Base-by-base conservation (phyloP, 129 eudicot species). In the Pseudognaphalium luteoalbum region DNA sequence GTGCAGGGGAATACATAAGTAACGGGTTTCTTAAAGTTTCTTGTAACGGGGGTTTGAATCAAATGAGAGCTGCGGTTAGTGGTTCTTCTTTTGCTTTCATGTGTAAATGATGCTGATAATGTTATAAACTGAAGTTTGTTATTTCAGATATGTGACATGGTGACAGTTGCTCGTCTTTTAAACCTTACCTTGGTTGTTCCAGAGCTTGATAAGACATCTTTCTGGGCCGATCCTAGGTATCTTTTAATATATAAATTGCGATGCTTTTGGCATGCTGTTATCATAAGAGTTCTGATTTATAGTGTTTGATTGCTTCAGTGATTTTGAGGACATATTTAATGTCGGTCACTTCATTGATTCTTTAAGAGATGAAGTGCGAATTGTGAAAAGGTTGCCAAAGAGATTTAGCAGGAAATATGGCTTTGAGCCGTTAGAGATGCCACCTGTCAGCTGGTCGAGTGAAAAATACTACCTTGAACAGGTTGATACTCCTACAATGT, bases 151-250 rank as follows among this genome's bases (percentile, higher is more conserved):
- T 94, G 97, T 73, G 99, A 94, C 87, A 94, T 94, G 99, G 99
- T 94, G 79, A 81, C 96, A 22, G 86, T 94, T 78, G 97, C 97
- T 70, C 91, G 99, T 75, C 88, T 91, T 70, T 82, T 94, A 72
- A 94, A 94, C 65, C 97, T 94, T 59, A 94, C 99, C 28, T 83
- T 94, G 83, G 93, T 94, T 81, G 97, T 94, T 80, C 99, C 99
- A 16, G 95, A 94, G 81, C 99, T 94, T 73, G 99, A 94, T 61
- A 94, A 94, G 86, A 83, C 87, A 78, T 94, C 99, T 29, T 94
- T 94, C 86, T 94, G 99, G 99, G 88, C 96, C 20, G 97, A 94
- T 82, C 93, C 97, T 56, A 91, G 99, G 99, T 91, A 80, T 52
- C 16, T 0, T 56, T 51, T 1, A 68, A 68, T 42, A 60, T 32